Conservation (phyloP, 306 rosid species). For the Crataegus laevigata region DNA sequence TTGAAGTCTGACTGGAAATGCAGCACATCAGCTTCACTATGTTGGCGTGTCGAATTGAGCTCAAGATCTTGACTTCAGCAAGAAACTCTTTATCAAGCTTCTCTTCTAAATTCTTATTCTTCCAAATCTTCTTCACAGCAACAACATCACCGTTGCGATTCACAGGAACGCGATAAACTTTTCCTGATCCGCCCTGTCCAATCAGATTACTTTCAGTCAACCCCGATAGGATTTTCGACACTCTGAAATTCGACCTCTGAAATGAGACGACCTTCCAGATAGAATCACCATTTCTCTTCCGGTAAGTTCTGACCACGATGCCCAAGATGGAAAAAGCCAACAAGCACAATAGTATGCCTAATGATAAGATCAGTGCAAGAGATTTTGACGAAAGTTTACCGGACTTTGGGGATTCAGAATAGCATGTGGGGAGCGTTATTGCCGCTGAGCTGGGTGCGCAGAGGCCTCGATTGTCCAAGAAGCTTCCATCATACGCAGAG, state of each 20-base stretch:
- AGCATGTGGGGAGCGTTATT: slow-evolving; percentile 33
- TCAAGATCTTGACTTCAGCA: slow-evolving; percentile 59
- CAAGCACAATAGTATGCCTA: slow-evolving; percentile 7
- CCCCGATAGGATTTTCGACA: slow-evolving; percentile 41
- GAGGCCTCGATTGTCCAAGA: slow-evolving; percentile 64
- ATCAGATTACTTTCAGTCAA: slow-evolving; percentile 35
- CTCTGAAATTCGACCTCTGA: slow-evolving; percentile 57
- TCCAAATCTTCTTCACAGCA: slow-evolving; percentile 65
- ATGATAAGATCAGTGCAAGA: slow-evolving; percentile 40
- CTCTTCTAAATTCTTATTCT: slow-evolving; percentile 37
- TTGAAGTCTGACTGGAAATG: slow-evolving; percentile 43
- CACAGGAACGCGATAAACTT: slow-evolving; percentile 51
- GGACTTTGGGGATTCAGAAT: slow-evolving; percentile 7
- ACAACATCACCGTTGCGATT: slow-evolving; percentile 25
- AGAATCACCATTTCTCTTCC: slow-evolving; percentile 25
- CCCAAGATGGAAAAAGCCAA: slow-evolving; percentile 10
- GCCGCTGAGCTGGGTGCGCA: slow-evolving; percentile 26
- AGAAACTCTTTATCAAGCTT: slow-evolving; percentile 62
- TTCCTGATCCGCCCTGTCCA: slow-evolving; percentile 79
- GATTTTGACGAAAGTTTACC: slow-evolving; percentile 35
- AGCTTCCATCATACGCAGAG: slow-evolving; percentile 33
- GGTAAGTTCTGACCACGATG: slow-evolving; percentile 17
- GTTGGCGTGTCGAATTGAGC: slow-evolving; percentile 68
- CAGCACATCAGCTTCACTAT: slow-evolving; percentile 69
- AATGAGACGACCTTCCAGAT: slow-evolving; percentile 64